Evolutionary conservation across 1,284 basidiomycete species (phyloP).

Genomic region (Leccinum pachyderme): DNA sequence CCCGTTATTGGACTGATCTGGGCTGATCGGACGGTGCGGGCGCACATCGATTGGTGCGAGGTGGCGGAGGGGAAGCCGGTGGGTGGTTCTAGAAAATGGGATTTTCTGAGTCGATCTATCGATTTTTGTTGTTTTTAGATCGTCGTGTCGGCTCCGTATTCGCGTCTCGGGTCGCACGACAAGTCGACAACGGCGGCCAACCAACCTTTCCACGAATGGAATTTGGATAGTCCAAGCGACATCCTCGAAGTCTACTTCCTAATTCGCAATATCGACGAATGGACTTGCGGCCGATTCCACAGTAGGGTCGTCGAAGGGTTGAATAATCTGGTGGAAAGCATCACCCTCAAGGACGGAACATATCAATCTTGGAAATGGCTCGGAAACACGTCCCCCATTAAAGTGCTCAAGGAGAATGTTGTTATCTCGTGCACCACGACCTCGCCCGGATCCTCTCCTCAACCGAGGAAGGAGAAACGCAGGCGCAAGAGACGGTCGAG

Average conservation of each 20-base stretch:
- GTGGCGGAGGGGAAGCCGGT: conserved; percentile 36
- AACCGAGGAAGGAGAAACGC: conserved; percentile 32
- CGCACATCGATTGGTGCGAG: conserved; percentile 55
- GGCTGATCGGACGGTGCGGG: conserved; percentile 50
- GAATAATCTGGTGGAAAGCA: conserved; percentile 34
- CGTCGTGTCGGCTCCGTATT: conserved; percentile 51
- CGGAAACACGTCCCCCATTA: conserved; percentile 33
- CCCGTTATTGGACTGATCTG: conserved; percentile 57
- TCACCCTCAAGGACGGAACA: conserved; percentile 31
- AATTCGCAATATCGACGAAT: conserved; percentile 53
- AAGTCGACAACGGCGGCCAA: conserved; percentile 15
- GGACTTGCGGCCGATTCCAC: conserved; percentile 46
- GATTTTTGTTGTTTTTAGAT: conserved; percentile 31
- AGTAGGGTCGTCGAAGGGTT: conserved; percentile 41
- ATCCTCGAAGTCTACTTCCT: conserved; percentile 52
- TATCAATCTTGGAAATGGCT: conserved; percentile 50
- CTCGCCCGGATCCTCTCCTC: conserved; percentile 27
- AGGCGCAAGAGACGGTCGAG: conserved; percentile 31
- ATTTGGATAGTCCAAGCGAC: conserved; percentile 42
- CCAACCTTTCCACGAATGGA: conserved; percentile 47
- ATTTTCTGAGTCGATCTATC: background rate
- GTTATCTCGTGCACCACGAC: conserved; percentile 26
- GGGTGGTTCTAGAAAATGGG: conserved; percentile 10
- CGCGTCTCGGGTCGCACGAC: conserved; percentile 21
- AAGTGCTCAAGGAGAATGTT: conserved; percentile 36